Evolutionary conservation across 2,329 filamentous ascomycete species (phyloP), one percentile per base, ranked within the genome.

Genomic region (Pseudopithomyces chartarum): DNA sequence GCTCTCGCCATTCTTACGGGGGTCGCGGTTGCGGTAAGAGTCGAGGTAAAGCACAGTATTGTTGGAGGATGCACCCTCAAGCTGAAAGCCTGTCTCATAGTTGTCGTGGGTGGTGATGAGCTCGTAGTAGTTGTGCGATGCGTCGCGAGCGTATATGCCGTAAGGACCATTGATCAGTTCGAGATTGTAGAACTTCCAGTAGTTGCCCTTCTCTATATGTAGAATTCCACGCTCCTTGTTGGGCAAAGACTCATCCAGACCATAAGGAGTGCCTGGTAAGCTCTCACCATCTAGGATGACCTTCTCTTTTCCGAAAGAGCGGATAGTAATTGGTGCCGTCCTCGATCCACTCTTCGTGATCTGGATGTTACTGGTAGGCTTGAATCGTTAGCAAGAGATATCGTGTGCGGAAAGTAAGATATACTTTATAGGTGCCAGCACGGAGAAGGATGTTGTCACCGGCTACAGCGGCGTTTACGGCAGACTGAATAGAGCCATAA

Each of bases 1-100:
- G 38, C 76, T 80, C 65, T 83, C 81, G 13, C 81, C 81, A 43
- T 83, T 83, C 71, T 82, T 83, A 48, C 81, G 76, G 5, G 81
- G 81, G 32, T 69, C 67, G 6, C 65, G 60, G 54, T 69, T 69
- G 5, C 46, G 48, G 50, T 67, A 69, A 11, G 59, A 63, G 46
- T 69, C 67, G 11, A 69, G 55, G 44, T 68, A 69, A 26, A 64
- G 54, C 15, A 69, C 61, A 42, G 59, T 53, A 49, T 69, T 69
- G 55, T 69, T 68, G 2, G 63, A 49, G 22, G 59, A 62, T 6
- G 65, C 61, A 0, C 75, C 75, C 55, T 77, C 68, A 19, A 78
- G 61, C 49, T 77, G 75, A 63, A 76, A 74, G 17, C 76, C 75
- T 7, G 73, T 71, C 60, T 78, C 76, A 50, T 78, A 78, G 59